Conservation (phyloP, 768 basidiomycete species). For the Rickenella mellea region DNA sequence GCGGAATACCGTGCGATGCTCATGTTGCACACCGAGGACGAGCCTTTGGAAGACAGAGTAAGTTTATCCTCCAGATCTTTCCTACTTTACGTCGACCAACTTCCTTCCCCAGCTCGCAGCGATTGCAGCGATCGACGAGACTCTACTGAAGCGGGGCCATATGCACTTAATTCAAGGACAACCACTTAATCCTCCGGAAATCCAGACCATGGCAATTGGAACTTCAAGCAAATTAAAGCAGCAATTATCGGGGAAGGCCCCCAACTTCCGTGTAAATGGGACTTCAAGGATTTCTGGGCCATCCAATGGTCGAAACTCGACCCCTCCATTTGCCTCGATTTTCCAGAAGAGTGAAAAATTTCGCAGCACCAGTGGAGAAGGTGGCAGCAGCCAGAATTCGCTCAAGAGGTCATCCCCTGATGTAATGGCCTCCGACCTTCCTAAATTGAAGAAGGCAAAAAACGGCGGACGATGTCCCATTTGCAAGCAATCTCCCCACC, state of each 20-base stretch:
- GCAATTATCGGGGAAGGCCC: slow-evolving; percentile 2
- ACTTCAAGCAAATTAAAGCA: slow-evolving; percentile 13
- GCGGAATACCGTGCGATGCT: slow-evolving; percentile 63
- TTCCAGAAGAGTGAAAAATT: too few relatives aligned
- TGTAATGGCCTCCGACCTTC: slow-evolving; percentile 1
- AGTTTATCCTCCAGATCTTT: slow-evolving; percentile 10
- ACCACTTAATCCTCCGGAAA: slow-evolving; percentile 46
- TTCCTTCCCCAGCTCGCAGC: slow-evolving; percentile 42
- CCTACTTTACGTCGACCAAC: not conserved
- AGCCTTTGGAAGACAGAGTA: slow-evolving; percentile 59
- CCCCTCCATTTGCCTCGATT: too few relatives aligned
- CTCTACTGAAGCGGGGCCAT: slow-evolving; percentile 47
- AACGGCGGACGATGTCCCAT: too few relatives aligned
- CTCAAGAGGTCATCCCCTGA: too few relatives aligned
- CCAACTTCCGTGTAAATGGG: too few relatives aligned
- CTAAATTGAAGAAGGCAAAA: too few relatives aligned
- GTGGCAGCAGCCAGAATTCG: too few relatives aligned
- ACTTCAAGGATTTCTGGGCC: too few relatives aligned
- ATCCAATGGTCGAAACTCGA: too few relatives aligned
- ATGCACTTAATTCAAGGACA: slow-evolving; percentile 50
- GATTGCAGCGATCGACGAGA: slow-evolving; percentile 59
- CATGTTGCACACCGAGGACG: slow-evolving; percentile 52
- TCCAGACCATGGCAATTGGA: slow-evolving; percentile 10
- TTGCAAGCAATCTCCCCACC: slow-evolving; percentile 34
- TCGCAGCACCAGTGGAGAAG: too few relatives aligned